phyloP scores from a whole-genome alignment of 2,329 filamentous ascomycete species.

The Aspergillus sp. region DNA sequence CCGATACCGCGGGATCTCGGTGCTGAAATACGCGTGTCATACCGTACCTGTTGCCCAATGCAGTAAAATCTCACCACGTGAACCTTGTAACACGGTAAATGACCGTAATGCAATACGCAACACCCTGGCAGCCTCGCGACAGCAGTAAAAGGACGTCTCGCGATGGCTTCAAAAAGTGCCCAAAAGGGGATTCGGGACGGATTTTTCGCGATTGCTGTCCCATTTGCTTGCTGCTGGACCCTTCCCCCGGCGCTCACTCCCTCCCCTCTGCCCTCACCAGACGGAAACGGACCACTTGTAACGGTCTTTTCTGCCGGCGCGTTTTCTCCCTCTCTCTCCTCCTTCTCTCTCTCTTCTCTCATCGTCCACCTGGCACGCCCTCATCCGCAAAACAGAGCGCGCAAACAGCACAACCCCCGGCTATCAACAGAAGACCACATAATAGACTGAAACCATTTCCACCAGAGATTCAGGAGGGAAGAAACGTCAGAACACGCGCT shows the following conservation, averaged over 20 bases:
- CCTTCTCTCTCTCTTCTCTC: conserved; percentile 6
- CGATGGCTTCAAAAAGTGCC: conserved; percentile 13
- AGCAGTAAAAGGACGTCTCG: conserved; percentile 6
- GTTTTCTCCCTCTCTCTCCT: conserved; percentile 7
- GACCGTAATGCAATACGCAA: conserved; percentile 13
- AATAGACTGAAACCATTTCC: background rate
- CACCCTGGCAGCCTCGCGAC: conserved; percentile 3
- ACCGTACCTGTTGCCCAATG: background rate
- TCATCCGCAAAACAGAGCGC: background rate
- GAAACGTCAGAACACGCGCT: background rate
- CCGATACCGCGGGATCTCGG: too few species aligned
- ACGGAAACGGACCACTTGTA: conserved; percentile 15
- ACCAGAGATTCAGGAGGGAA: background rate
- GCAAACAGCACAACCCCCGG: background rate
- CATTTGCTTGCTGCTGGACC: conserved; percentile 3
- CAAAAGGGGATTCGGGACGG: background rate
- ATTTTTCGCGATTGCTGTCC: background rate
- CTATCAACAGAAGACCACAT: background rate
- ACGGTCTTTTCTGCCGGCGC: conserved; percentile 11
- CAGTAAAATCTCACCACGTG: background rate
- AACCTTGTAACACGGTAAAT: background rate
- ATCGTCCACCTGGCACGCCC: background rate
- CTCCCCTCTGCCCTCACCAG: conserved; percentile 3
- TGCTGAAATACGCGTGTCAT: background rate
- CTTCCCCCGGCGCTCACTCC: background rate